Evolutionary conservation across 768 basidiomycete genomes (phyloP).

Genomic region (Boletus sensibilis): DNA sequence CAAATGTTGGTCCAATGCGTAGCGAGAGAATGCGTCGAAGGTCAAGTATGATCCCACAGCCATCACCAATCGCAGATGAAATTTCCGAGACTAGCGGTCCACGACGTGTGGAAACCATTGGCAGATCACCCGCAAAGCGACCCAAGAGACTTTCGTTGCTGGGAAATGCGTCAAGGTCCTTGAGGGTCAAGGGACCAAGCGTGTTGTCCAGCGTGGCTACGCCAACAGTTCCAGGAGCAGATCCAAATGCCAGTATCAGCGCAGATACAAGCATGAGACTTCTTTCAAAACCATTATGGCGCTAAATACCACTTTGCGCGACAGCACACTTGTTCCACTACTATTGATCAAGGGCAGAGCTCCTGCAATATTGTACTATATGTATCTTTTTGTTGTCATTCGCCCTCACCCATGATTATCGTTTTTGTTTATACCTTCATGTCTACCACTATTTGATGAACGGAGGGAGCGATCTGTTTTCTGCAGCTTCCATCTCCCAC

Average conservation of each 20-base stretch:
- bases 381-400: slow-evolving; percentile 11
- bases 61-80: slow-evolving; percentile 47
- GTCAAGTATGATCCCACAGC: slow-evolving; percentile 79
- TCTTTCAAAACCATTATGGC: slow-evolving; percentile 55
- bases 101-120: slow-evolving; percentile 43
- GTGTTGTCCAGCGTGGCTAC: slow-evolving; percentile 29
- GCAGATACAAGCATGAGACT: slow-evolving; percentile 52
- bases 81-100: slow-evolving; percentile 31
- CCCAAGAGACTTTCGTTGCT: slow-evolving; percentile 57
- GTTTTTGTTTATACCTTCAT: slow-evolving; percentile 22
- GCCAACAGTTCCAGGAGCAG: slow-evolving; percentile 35
- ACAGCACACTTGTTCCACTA: slow-evolving; percentile 5
- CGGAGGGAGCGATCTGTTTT: slow-evolving; percentile 5
- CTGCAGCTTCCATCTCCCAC: slow-evolving; percentile 5
- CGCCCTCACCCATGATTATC: slow-evolving; percentile 2
- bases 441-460: slow-evolving; percentile 5
- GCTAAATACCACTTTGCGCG: slow-evolving; percentile 35
- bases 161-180: slow-evolving; percentile 36
- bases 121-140: slow-evolving; percentile 58
- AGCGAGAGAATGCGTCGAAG: slow-evolving; percentile 70
- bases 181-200: slow-evolving; percentile 34
- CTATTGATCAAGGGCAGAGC: slow-evolving; percentile 10
- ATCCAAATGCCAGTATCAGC: slow-evolving; percentile 41
- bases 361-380: slow-evolving; percentile 21
- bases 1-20: slow-evolving; percentile 74